Evolutionary conservation across 768 basidiomycete species (phyloP).

Genomic region (Cytidiella melzeri): DNA sequence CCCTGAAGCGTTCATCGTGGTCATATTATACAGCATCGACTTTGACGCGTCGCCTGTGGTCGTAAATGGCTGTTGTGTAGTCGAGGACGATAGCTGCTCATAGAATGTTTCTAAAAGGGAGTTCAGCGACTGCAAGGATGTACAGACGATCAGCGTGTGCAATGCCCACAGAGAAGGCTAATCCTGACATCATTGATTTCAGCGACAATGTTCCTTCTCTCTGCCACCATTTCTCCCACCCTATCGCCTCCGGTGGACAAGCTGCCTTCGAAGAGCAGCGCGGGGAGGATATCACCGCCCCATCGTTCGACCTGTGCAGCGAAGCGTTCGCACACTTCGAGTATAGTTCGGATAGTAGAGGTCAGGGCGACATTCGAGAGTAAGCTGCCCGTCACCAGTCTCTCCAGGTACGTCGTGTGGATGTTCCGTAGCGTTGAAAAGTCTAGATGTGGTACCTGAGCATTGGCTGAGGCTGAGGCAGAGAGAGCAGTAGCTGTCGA

Average conservation of each 20-base stretch:
- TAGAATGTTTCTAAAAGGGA: conserved; percentile 70
- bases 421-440: conserved; percentile 82
- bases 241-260: conserved; percentile 45
- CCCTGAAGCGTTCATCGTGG: conserved; percentile 41
- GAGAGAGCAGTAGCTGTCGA: conserved; percentile 21
- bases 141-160: conserved; percentile 4
- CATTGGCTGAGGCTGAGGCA: conserved; percentile 18
- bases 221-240: conserved; percentile 68
- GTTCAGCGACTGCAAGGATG: conserved; percentile 50
- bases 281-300: conserved; percentile 88
- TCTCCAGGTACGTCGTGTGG: conserved; percentile 75
- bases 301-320: conserved; percentile 87
- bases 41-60: conserved; percentile 61
- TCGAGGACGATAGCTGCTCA: conserved; percentile 69
- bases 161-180: background rate
- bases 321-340: conserved; percentile 82
- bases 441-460: conserved; percentile 45
- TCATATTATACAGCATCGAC: conserved; percentile 55
- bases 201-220: conserved; percentile 59
- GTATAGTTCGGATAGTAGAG: conserved; percentile 58
- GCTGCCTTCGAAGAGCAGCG: conserved; percentile 76
- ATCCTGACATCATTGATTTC: conserved; percentile 70
- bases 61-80: conserved; percentile 67
- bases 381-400: conserved; percentile 73
- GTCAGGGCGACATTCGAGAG: conserved; percentile 62